A percentile compares a stretch with the other conserved stretches of the same genome.
These are phyloP conservation scores for Verticillium albo-atrum DNA, from an alignment of 2,329 filamentous ascomycete species.

Conservation along the genomic window DNA sequence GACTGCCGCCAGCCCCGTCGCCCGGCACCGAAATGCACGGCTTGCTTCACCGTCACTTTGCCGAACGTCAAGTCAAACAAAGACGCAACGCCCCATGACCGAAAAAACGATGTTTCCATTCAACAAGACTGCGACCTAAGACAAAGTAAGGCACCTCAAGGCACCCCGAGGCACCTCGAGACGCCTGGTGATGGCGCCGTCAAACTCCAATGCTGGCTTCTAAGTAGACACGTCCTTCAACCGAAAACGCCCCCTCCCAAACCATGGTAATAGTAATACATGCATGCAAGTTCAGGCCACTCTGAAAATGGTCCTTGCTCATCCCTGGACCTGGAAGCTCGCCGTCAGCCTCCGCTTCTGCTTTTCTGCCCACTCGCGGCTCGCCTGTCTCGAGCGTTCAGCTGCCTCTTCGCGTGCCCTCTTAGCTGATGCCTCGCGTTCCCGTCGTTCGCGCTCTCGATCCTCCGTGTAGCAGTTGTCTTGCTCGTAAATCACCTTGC, in stretches of 20 bases:
- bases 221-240: neutral
- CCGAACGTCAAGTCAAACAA: too few relatives aligned
- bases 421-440: slow-evolving; percentile 50
- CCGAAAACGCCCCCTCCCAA: neutral
- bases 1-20: too few relatives aligned
- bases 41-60: too few relatives aligned
- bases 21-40: too few relatives aligned
- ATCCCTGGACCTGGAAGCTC: neutral
- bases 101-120: neutral
- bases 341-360: slow-evolving; percentile 28
- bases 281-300: too few relatives aligned
- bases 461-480: slow-evolving; percentile 44
- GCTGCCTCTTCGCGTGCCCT: slow-evolving; percentile 55
- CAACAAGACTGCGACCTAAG: neutral
- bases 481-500: slow-evolving; percentile 47
- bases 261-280: neutral
- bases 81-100: too few relatives aligned
- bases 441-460: slow-evolving; percentile 47
- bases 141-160: neutral
- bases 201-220: neutral
- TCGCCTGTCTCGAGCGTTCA: slow-evolving; percentile 53
- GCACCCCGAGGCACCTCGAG: neutral
- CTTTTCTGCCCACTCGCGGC: slow-evolving; percentile 60
- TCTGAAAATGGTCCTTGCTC: too few relatives aligned
- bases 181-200: neutral